These are phyloP conservation scores for Naematelia aurantialba DNA, from an alignment of 768 basidiomycete species.

Conservation along the genomic window DNA sequence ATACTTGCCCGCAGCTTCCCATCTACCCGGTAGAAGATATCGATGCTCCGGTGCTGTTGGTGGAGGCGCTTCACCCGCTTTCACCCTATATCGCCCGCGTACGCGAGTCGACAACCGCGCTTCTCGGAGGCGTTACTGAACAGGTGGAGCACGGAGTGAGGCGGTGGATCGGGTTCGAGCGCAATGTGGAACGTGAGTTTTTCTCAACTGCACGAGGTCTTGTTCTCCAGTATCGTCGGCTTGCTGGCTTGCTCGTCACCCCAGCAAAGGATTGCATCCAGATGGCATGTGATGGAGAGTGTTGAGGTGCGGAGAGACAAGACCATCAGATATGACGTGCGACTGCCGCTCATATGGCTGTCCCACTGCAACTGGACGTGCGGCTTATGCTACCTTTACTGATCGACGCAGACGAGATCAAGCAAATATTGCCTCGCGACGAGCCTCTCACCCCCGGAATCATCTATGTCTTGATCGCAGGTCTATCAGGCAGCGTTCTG, in stretches of 20 bases:
- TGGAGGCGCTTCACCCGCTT: slow-evolving; percentile 69
- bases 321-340: too few species aligned
- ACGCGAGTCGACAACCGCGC: slow-evolving; percentile 60
- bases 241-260: slow-evolving; percentile 27
- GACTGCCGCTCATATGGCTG: too few species aligned
- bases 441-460: slow-evolving; percentile 84
- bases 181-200: slow-evolving; percentile 72
- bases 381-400: slow-evolving; percentile 5
- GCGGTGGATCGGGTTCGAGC: slow-evolving; percentile 81
- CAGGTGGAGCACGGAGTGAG: slow-evolving; percentile 70
- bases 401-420: slow-evolving; percentile 63
- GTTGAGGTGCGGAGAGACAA: too few species aligned
- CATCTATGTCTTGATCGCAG: slow-evolving; percentile 83
- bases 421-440: slow-evolving; percentile 70
- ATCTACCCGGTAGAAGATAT: slow-evolving; percentile 69
- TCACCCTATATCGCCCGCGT: slow-evolving; percentile 71
- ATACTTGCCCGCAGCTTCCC: too few species aligned
- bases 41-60: slow-evolving; percentile 60
- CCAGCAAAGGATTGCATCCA: not conserved
- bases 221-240: too few species aligned
- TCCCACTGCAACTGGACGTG: too few species aligned
- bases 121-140: slow-evolving; percentile 60
- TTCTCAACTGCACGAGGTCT: too few species aligned
- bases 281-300: too few species aligned
- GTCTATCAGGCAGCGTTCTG: slow-evolving; percentile 81